Conservation (phyloP, 2,329 filamentous ascomycete species). For the Trichoderma simmonsii region DNA sequence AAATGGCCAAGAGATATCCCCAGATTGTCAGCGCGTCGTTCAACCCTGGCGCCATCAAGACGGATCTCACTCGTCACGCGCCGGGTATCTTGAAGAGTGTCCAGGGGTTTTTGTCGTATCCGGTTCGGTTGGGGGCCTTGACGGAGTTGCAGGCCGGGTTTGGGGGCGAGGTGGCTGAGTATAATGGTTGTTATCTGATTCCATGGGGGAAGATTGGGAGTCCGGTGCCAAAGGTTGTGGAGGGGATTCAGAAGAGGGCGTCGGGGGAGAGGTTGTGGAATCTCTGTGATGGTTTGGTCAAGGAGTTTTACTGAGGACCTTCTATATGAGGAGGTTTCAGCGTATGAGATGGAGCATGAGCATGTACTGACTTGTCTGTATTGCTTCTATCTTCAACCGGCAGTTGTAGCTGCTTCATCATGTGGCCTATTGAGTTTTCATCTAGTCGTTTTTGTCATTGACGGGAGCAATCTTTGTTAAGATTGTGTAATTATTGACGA, state of each 20-base stretch:
- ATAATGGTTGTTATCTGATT: background rate
- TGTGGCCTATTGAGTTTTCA: too few species aligned
- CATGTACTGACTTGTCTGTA: background rate
- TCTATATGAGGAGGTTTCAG: background rate
- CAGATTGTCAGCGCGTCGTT: constrained; percentile 23
- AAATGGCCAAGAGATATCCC: constrained; percentile 11
- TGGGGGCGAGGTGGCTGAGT: background rate
- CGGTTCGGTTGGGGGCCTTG: constrained; percentile 27
- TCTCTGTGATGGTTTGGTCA: background rate
- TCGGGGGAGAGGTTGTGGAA: constrained; percentile 3
- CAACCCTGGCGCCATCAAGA: background rate
- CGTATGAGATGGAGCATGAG: background rate
- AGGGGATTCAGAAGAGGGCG: background rate
- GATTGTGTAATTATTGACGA: too few species aligned
- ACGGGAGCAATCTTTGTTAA: too few species aligned
- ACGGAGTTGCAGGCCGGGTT: constrained; percentile 42
- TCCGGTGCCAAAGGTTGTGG: background rate
- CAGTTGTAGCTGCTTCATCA: too few species aligned
- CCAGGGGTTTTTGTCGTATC: background rate
- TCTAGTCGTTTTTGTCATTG: too few species aligned
- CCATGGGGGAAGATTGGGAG: background rate
- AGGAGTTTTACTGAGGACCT: background rate
- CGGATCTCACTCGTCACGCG: constrained; percentile 1
- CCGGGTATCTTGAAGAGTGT: background rate
- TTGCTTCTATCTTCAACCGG: too few species aligned